Evolutionary conservation across 768 basidiomycete genomes (phyloP).

Genomic region (Hygrocybe punicea): DNA sequence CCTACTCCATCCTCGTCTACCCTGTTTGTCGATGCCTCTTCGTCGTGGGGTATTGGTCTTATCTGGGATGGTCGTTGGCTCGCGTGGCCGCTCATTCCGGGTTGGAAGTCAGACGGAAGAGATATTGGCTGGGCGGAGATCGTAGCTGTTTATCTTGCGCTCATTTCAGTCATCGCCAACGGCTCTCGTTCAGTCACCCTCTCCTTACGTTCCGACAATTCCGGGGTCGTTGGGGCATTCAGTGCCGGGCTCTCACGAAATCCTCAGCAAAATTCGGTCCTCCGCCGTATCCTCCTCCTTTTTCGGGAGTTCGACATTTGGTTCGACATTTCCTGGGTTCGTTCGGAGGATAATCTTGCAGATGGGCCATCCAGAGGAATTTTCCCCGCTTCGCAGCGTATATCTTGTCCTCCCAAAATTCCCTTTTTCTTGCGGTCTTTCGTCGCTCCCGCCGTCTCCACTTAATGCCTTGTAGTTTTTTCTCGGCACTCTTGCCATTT

Average conservation of each 20-base stretch:
- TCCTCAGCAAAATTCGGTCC: conserved; percentile 27
- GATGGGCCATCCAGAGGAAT: conserved; percentile 15
- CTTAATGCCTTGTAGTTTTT: neutral
- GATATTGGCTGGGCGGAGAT: conserved; percentile 33
- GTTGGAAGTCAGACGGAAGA: conserved; percentile 20
- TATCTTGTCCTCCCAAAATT: neutral
- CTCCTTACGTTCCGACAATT: conserved; percentile 28
- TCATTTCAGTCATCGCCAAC: conserved; percentile 9
- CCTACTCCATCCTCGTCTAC: conserved; percentile 3
- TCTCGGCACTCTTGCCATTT: neutral
- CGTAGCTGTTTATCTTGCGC: conserved; percentile 24
- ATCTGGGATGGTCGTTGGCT: conserved; percentile 18
- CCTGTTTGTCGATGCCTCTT: conserved; percentile 23
- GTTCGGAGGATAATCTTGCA: conserved; percentile 19
- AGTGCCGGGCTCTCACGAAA: conserved; percentile 24
- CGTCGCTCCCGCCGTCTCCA: neutral
- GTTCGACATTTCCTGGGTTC: conserved; percentile 25
- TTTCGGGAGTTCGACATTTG: conserved; percentile 24
- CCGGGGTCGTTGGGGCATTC: conserved; percentile 31
- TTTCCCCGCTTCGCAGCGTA: conserved; percentile 1
- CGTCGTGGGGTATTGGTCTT: conserved; percentile 28
- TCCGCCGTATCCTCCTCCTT: conserved; percentile 23
- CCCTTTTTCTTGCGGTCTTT: neutral
- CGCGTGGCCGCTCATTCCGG: conserved; percentile 19
- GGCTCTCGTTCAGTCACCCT: conserved; percentile 17